Conservation (phyloP, 208 protist species). For the Leishmania tarentolae region DNA sequence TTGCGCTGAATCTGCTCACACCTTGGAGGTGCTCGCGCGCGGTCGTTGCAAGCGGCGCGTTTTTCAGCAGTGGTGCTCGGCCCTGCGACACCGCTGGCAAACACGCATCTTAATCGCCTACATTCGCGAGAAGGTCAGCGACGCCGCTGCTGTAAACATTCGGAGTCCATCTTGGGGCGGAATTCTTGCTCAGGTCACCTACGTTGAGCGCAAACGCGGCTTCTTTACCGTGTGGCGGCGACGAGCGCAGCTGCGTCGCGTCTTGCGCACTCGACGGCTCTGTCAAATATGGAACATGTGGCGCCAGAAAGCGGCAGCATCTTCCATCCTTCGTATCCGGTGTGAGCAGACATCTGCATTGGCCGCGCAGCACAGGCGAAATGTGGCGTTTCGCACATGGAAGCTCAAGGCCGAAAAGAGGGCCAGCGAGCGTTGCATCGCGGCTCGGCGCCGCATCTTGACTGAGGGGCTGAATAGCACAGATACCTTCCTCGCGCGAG, state of each 20-base stretch:
- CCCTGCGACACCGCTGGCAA: constrained; percentile 35
- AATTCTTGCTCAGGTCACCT: constrained; percentile 35
- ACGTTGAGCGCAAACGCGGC: constrained; percentile 51
- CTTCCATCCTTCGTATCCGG: not conserved
- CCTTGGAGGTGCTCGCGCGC: not conserved
- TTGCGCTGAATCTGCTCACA: not conserved
- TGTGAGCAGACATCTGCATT: not conserved
- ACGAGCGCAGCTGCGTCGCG: constrained; percentile 9
- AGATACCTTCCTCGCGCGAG: constrained; percentile 6
- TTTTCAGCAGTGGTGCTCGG: constrained; percentile 30
- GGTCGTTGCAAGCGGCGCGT: not conserved
- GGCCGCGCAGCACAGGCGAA: not conserved
- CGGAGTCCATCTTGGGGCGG: constrained; percentile 27
- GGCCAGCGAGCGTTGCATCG: constrained; percentile 17
- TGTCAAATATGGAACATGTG: constrained; percentile 11
- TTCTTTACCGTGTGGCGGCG: constrained; percentile 46
- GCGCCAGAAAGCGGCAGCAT: constrained; percentile 1
- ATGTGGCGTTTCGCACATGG: constrained; percentile 27
- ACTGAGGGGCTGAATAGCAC: constrained; percentile 4
- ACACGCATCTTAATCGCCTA: constrained; percentile 25
- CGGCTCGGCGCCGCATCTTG: constrained; percentile 25
- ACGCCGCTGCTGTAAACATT: constrained; percentile 8
- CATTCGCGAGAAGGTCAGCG: constrained; percentile 25
- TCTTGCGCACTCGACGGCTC: constrained; percentile 1
- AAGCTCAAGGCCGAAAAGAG: constrained; percentile 29